Evolutionary conservation across 2,329 filamentous ascomycete genomes (phyloP), one percentile per base, ranked within the genome.

Genomic region (Paraphoma sp.): DNA sequence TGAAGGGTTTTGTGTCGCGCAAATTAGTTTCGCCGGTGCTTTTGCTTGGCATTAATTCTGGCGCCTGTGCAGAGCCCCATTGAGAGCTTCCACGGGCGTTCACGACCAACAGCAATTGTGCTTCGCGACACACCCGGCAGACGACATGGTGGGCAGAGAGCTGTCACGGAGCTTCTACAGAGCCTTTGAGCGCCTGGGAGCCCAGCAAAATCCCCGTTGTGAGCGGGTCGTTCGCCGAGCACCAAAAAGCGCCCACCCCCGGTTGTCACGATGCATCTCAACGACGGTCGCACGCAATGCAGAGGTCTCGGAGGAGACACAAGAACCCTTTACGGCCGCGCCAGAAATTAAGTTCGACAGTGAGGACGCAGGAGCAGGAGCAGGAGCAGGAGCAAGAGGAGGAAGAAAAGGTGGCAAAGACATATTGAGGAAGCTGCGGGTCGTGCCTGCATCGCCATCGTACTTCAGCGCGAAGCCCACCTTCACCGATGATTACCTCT

Each of bases 391-490:
- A 14, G 58, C 51, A 4, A 51, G 58, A n/a, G 57, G 59, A 28
- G 54, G 59, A n/a, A 58, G 60, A 23, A 59, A 41, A 48, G 60
- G 49, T 33, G 57, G 48, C 48, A 55, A 55, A 16, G 48, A 48
- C 17, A 44, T 73, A 3, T 67, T 81, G 42, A 57, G 64, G 45
- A 73, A 66, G 23, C 67, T 91, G 51, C 91, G 95, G 63, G 82
- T 96, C 18, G 81, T 97, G 36, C 95, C 95, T 17, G 84, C 85
- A 28, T 97, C 93, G 36, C 89, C 92, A 2, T 95, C 94, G n/a
- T 99, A 99, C 80, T 99, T 98, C 81, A 93, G 92, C 50, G 89
- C 89, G 50, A 89, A 89, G 59, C 90, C 93, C 1, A 83, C 85
- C 52, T 97, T 97, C 82, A 95, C 89, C 78, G 95, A 99, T 79